Conservation (phyloP, 1,139 yeast species). For the Magnusiomyces suaveolens region DNA sequence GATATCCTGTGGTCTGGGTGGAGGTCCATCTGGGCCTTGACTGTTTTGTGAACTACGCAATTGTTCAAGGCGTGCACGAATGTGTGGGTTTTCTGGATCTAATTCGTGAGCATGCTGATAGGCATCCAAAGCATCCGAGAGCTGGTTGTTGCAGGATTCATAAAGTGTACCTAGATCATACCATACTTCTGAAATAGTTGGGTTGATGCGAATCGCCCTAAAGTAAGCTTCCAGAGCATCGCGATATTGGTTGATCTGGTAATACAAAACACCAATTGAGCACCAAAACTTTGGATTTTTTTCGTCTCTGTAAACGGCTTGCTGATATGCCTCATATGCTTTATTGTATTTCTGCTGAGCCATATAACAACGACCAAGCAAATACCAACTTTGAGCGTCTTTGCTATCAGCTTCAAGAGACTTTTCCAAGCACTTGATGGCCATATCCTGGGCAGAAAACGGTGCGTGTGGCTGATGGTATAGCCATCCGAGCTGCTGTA, state of each 20-base stretch:
- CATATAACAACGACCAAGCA: constrained; percentile 94
- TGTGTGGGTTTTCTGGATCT: constrained; percentile 91
- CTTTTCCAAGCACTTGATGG: constrained; percentile 71
- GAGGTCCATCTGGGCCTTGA: constrained; percentile 43
- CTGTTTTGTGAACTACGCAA: constrained; percentile 53
- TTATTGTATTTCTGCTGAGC: constrained; percentile 88
- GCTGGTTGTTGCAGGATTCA: constrained; percentile 94
- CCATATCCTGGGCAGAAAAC: constrained; percentile 73
- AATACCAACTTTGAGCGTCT: constrained; percentile 96
- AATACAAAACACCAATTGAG: constrained; percentile 91
- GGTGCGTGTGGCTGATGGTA: constrained; percentile 73
- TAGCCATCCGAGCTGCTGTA: constrained; percentile 92
- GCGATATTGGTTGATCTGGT: constrained; percentile 89
- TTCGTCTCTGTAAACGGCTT: constrained; percentile 93
- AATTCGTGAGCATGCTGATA: constrained; percentile 91
- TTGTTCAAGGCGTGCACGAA: constrained; percentile 83
- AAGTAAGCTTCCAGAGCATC: constrained; percentile 97
- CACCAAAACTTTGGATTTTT: constrained; percentile 99
- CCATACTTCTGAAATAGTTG: constrained; percentile 96
- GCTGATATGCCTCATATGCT: constrained; percentile 97
- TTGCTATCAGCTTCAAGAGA: constrained; percentile 80
- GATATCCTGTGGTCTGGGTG: constrained; percentile 35
- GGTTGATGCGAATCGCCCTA: constrained; percentile 88
- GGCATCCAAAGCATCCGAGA: constrained; percentile 91
- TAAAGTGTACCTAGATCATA: constrained; percentile 93